phyloP scores from a whole-genome alignment of 2,329 filamentous ascomycete genomes.

The Magnaporthales sp. region DNA sequence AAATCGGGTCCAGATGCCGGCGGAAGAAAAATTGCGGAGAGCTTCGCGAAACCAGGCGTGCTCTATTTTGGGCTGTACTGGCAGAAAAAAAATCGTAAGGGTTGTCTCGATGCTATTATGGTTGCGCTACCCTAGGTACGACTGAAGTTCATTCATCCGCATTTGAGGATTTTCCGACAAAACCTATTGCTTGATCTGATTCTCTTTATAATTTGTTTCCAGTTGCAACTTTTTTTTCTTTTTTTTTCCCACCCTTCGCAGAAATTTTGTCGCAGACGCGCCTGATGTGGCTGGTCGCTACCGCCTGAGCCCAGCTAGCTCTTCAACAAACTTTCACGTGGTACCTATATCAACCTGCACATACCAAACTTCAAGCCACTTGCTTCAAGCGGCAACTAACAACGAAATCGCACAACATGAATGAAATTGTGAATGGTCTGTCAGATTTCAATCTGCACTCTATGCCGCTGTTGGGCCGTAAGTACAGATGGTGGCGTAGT shows the following conservation, averaged over 20 bases:
- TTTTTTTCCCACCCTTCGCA: not conserved
- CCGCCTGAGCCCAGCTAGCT: not conserved
- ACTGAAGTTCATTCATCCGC: not conserved
- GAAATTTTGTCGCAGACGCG: not conserved
- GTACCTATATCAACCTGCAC: not conserved
- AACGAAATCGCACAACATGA: not conserved
- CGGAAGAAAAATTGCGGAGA: conserved; percentile 17
- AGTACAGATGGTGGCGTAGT: not conserved
- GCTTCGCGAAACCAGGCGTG: conserved; percentile 2
- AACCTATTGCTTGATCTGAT: not conserved
- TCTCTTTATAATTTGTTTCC: not conserved
- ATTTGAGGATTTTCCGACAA: not conserved
- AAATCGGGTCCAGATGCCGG: conserved; percentile 1
- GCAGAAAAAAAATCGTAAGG: not conserved
- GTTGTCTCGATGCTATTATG: not conserved
- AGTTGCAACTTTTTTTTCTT: not conserved
- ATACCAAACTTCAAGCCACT: not conserved
- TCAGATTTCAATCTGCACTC: not conserved
- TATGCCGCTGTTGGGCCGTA: not conserved
- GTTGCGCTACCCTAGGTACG: not conserved
- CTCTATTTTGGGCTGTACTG: not conserved
- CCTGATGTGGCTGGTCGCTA: not conserved
- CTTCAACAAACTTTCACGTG: not conserved
- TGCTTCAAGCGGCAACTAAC: not conserved
- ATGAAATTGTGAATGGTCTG: not conserved